These are phyloP conservation scores for Sicyos edulis DNA, from an alignment of 306 rosid genomes.

Conservation along the genomic window DNA sequence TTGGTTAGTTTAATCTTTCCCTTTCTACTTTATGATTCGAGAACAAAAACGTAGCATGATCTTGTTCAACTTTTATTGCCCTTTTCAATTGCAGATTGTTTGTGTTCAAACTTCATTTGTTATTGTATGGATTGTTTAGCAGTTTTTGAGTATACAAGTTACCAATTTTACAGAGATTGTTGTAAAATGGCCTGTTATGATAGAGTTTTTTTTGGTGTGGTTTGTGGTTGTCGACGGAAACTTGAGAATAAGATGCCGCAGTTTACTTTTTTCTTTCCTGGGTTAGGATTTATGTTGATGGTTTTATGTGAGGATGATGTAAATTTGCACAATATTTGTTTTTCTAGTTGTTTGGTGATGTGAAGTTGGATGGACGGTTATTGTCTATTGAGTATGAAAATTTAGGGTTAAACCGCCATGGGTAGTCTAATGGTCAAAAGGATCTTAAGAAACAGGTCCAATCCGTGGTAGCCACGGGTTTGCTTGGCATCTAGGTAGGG, in stretches of 20 bases:
- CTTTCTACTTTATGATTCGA: background rate
- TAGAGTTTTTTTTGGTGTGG: conserved; percentile 1
- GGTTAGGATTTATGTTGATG: conserved; percentile 8
- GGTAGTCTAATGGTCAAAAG: too few species aligned
- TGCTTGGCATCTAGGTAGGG: too few species aligned
- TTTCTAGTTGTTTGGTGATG: too few species aligned
- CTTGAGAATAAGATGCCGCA: background rate
- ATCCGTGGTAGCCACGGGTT: too few species aligned
- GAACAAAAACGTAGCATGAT: background rate
- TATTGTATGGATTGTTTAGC: background rate
- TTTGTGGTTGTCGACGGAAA: conserved; percentile 7
- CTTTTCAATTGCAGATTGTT: background rate
- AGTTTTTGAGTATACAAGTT: background rate
- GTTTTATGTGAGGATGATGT: background rate
- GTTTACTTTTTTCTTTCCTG: background rate
- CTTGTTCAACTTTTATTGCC: conserved; percentile 2
- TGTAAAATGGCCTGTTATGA: background rate
- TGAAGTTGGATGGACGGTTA: too few species aligned
- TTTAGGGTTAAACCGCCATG: background rate
- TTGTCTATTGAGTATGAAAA: too few species aligned
- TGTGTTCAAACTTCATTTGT: background rate
- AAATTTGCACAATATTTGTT: background rate
- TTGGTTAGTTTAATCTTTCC: conserved; percentile 11
- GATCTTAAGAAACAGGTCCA: too few species aligned
- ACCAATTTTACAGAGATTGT: background rate